Evolutionary conservation across 2,329 filamentous ascomycete genomes (phyloP).

Genomic region (Aurifilum marmelostoma): DNA sequence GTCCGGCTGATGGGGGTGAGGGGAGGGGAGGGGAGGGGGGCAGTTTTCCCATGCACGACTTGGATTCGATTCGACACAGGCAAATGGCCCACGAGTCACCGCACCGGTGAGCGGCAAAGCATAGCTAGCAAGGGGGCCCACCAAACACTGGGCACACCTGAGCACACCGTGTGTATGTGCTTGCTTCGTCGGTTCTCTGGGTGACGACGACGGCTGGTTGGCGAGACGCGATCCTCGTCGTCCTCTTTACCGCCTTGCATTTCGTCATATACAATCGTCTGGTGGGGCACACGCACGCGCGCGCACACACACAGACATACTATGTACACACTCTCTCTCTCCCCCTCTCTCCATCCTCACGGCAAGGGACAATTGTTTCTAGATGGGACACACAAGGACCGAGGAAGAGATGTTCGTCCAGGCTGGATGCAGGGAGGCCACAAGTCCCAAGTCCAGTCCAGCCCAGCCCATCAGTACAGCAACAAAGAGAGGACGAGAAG

Average conservation of each 20-base stretch:
- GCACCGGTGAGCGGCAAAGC: constrained; percentile 5
- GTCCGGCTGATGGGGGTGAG: too few relatives aligned
- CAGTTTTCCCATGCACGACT: background rate
- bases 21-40: too few relatives aligned
- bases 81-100: background rate
- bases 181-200: too few relatives aligned
- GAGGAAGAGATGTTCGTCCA: background rate
- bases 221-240: background rate
- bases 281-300: background rate
- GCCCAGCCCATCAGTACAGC: too few relatives aligned
- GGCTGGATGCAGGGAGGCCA: background rate
- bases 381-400: background rate
- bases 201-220: background rate
- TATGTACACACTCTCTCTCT: too few relatives aligned
- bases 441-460: too few relatives aligned
- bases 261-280: background rate
- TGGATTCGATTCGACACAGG: background rate
- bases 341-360: too few relatives aligned
- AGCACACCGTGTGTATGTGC: too few relatives aligned
- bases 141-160: background rate
- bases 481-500: too few relatives aligned
- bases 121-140: background rate
- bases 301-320: too few relatives aligned
- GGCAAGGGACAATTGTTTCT: constrained; percentile 2
- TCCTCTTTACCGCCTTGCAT: background rate